Evolutionary conservation across 108 stramenopile genomes (phyloP), one percentile per base, ranked within the genome.

Genomic region (Bacterosira constricta): DNA sequence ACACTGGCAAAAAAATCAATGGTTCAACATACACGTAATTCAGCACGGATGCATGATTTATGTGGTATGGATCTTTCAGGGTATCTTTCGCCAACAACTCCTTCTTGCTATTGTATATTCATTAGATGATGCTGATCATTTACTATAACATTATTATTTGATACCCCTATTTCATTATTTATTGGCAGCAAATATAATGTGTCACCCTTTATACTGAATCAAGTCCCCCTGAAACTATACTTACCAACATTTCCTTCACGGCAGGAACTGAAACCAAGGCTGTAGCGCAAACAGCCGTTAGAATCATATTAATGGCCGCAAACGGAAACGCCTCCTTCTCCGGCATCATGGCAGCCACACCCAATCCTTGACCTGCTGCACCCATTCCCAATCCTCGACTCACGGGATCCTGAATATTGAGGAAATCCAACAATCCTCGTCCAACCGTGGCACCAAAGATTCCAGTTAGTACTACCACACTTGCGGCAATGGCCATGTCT

Each of bases 261-360:
- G 80, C 67, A 27, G 84, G 80, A 56, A 81, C 55, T 8, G 84
- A 85, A 41, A 69, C 79, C 71, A 72, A 81, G 37, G 56, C 73
- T 10, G 79, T 72, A 26, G 81, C 71, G 32, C 69, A 79, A 61
- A 53, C 35, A 34, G 84, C 84, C 11, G 84, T 85, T 67, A 85
- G 65, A 32, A 82, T 77, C 80, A 85, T 81, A 44, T 60, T 68
- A 10, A 85, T 68, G 6, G 80, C 84, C 27, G 84, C 80, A 59
- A 85, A 85, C n/a, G 84, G 80, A 57, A 85, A 85, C 39, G 84
- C 80, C n/a, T 85, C 84, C 62, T 78, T 80, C 57, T 85, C 84
- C 10, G 69, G 63, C 69, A 67, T 66, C 11, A 85, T 79, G 1
- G 71, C 61, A n/a, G 80, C 84, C 34, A 72, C 80, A 25, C 84